Conservation (phyloP, 2,329 filamentous ascomycete species). For the Calonectria pteridis region DNA sequence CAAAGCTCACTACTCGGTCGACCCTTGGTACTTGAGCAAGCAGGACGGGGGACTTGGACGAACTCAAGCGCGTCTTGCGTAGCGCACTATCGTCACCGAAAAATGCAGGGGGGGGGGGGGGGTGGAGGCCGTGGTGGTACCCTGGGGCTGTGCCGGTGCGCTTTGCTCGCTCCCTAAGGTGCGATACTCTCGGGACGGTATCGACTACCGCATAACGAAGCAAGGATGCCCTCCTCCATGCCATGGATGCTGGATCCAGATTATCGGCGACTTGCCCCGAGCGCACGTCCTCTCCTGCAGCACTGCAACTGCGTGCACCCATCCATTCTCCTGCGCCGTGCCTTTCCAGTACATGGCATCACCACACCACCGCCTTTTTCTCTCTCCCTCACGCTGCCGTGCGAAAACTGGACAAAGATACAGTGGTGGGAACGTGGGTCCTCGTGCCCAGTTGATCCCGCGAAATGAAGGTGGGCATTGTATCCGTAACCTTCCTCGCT, state of each 20-base stretch:
- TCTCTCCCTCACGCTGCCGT: not conserved
- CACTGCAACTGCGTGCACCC: not conserved
- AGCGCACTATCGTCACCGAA: slow-evolving; percentile 18
- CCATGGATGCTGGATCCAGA: slow-evolving; percentile 28
- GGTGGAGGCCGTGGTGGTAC: not conserved
- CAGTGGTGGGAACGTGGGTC: slow-evolving; percentile 1
- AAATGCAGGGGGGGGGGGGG: slow-evolving; percentile 17
- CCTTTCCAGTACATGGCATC: not conserved
- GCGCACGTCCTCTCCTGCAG: slow-evolving; percentile 19
- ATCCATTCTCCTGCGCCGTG: not conserved
- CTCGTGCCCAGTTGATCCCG: slow-evolving; percentile 9
- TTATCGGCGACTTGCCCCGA: slow-evolving; percentile 37
- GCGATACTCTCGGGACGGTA: slow-evolving; percentile 11
- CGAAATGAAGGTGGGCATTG: slow-evolving; percentile 18
- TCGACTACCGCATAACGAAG: slow-evolving; percentile 31
- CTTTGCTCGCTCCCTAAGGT: slow-evolving; percentile 7
- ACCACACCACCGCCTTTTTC: slow-evolving; percentile 4
- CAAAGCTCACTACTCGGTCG: slow-evolving; percentile 1
- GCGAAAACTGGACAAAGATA: not conserved
- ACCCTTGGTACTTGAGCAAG: not conserved
- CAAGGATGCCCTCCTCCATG: slow-evolving; percentile 5
- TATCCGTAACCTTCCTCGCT: slow-evolving; percentile 1
- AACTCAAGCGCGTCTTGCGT: slow-evolving; percentile 15
- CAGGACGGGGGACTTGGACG: not conserved
- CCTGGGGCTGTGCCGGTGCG: slow-evolving; percentile 7